A percentile compares a stretch with the other conserved stretches of the same genome.
phyloP scores from a whole-genome alignment of 1,284 basidiomycete genomes.

The Neotropicomus parvogracilis region DNA sequence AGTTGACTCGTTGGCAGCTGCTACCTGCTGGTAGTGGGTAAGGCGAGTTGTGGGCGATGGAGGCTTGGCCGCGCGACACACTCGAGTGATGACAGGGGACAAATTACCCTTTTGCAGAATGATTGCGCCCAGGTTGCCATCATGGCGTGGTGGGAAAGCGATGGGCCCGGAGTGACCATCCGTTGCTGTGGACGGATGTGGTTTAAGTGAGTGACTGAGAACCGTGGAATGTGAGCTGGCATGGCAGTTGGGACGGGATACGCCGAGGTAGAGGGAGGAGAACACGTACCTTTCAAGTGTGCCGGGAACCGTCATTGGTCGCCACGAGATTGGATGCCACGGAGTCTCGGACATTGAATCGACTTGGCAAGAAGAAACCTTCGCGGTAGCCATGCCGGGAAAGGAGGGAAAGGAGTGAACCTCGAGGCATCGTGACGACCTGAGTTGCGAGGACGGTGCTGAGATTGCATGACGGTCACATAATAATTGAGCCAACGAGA shows the following conservation, averaged over 20 bases:
- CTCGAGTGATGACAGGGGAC: constrained; percentile 13
- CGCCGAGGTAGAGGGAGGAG: constrained; percentile 1
- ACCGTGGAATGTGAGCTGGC: constrained; percentile 12
- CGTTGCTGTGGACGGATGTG: constrained; percentile 11
- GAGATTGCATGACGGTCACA: constrained; percentile 6
- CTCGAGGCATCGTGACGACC: constrained; percentile 14
- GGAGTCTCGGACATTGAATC: constrained; percentile 35
- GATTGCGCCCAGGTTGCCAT: constrained; percentile 20
- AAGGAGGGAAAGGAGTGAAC: neutral
- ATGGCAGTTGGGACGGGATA: constrained; percentile 13
- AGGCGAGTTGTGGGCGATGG: constrained; percentile 14
- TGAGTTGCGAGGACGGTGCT: constrained; percentile 8
- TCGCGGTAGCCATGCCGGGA: constrained; percentile 22
- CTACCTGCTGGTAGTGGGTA: constrained; percentile 13
- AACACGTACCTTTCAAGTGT: neutral
- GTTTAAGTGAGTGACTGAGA: constrained; percentile 12
- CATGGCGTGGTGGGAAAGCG: constrained; percentile 16
- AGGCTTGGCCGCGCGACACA: constrained; percentile 11
- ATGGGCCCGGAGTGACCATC: constrained; percentile 17
- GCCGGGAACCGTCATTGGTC: constrained; percentile 4
- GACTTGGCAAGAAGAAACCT: constrained; percentile 19
- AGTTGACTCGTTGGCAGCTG: constrained; percentile 16
- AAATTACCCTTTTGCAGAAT: constrained; percentile 11
- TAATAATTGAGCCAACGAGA: neutral
- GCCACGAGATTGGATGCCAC: constrained; percentile 16